Base-by-base conservation (phyloP, 306 rosid genomes). In the Canavalia ensiformis region DNA sequence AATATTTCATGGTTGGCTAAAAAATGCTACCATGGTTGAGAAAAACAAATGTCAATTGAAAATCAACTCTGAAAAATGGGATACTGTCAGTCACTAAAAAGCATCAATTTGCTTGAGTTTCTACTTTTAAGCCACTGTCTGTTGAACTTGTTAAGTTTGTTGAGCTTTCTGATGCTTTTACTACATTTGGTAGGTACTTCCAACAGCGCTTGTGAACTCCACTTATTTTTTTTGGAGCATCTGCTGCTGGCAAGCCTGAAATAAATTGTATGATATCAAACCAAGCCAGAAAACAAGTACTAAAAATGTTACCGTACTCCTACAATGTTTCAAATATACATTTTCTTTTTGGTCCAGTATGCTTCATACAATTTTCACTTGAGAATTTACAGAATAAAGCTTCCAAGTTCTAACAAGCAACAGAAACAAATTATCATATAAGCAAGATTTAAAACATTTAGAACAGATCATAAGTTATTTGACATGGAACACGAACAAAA, bases 151-250 rank as follows among this genome's bases (percentile, higher is more conserved):
- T 74, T 65, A 6, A 49, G 52, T 66, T 88, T 35, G 88, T 77
- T 29, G 82, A 77, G 81, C 76, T 75, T 81, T 83, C 92, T 9
- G 68, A 46, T 47, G 87, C 68, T 58, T 79, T 90, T 28, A 85
- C 63, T 63, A 82, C 66, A 81, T 79, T 79, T 51, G 90, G 82
- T 69, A 93, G 88, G 88, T 93, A 93, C 84, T 81, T 92, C 99
- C 99, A 96, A 83, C 99, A 90, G 51, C 99, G 97, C 88, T 96
- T 96, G 91, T 96, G 96, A 79, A 92, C 99, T 80, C 99, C 99
- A 68, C 99, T 92, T 31, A 96, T 89, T 83, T 93, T 93, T 88
- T 92, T 96, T 1, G 99, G 92, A 69, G 90, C 89, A 64, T 87
- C 92, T 4, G 90, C 97, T 44, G 83, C 52, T 9, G 85, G 91